Conservation (phyloP, 257 asterid genomes). For the Oldenlandia corymbosa region DNA sequence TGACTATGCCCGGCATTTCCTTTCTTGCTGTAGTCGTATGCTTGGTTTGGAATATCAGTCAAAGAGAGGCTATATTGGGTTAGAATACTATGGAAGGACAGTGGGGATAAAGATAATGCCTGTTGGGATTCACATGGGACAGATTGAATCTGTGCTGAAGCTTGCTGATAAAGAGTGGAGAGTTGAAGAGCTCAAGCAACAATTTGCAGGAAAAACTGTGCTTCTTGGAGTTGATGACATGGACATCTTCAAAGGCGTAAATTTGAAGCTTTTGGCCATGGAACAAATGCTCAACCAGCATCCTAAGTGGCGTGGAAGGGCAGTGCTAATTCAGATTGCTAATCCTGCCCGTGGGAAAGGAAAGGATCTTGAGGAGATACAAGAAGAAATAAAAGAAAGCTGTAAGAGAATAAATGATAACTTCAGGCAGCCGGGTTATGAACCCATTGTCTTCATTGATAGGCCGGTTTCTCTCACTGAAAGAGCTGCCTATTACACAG, state of each 20-base stretch:
- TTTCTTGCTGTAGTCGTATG: conserved; percentile 50
- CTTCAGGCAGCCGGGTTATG: conserved; percentile 42
- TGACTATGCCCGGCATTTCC: conserved; percentile 49
- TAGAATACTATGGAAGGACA: conserved; percentile 45
- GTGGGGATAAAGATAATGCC: conserved; percentile 54
- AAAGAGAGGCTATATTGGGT: conserved; percentile 48
- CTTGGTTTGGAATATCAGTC: conserved; percentile 46
- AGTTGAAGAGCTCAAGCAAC: conserved; percentile 36
- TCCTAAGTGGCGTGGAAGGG: conserved; percentile 44
- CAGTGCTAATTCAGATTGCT: conserved; percentile 41
- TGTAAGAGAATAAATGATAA: conserved; percentile 35
- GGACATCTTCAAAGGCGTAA: conserved; percentile 49
- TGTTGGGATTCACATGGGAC: conserved; percentile 48
- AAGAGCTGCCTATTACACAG: conserved; percentile 37
- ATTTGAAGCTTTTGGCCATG: conserved; percentile 45
- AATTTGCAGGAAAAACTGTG: conserved; percentile 41
- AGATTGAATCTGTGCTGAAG: conserved; percentile 33
- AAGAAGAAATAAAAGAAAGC: conserved; percentile 33
- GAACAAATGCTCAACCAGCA: conserved; percentile 42
- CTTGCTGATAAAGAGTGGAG: conserved; percentile 42
- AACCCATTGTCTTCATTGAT: conserved; percentile 39
- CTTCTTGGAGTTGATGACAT: conserved; percentile 50
- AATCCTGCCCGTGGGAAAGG: conserved; percentile 49
- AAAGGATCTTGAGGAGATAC: conserved; percentile 44
- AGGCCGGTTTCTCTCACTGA: conserved; percentile 38